Percentiles rank a stretch among this genome's conserved stretches.
These are phyloP conservation scores for Canariomyces notabilis DNA, from an alignment of 2,329 filamentous ascomycete genomes.

Conservation along the genomic window DNA sequence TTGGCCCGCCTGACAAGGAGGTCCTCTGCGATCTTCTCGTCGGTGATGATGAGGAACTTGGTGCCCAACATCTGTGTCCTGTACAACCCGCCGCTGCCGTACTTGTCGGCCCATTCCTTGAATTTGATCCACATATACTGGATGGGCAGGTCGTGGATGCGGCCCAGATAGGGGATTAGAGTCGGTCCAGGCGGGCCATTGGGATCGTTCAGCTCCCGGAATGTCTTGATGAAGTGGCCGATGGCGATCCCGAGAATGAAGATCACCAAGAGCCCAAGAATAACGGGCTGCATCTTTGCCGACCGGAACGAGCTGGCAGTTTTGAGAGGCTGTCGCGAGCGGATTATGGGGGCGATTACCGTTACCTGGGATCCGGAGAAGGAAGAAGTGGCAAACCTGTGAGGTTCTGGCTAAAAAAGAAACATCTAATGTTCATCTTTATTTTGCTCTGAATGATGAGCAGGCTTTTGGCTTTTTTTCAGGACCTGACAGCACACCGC, in stretches of 20 bases:
- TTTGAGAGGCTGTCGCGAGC: too few species aligned
- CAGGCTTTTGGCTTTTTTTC: too few species aligned
- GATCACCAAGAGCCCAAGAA: background rate
- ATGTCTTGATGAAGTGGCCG: conserved; percentile 25
- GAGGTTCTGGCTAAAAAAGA: too few species aligned
- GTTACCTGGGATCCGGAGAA: too few species aligned
- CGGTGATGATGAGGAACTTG: conserved; percentile 41
- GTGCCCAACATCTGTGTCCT: conserved; percentile 32
- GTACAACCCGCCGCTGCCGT: conserved; percentile 32
- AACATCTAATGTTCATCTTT: too few species aligned
- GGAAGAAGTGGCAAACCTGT: too few species aligned
- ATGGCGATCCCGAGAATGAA: conserved; percentile 4
- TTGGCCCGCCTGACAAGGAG: conserved; percentile 48
- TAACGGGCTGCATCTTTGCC: background rate
- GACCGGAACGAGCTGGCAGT: background rate
- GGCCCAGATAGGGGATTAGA: conserved; percentile 32
- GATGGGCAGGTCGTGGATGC: conserved; percentile 44
- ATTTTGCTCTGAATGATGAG: too few species aligned
- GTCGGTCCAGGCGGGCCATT: conserved; percentile 30
- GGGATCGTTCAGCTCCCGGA: conserved; percentile 30
- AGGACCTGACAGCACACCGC: too few species aligned
- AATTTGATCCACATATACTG: conserved; percentile 51
- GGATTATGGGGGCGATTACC: too few species aligned
- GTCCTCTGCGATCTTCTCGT: conserved; percentile 49
- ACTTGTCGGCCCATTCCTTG: conserved; percentile 33